phyloP scores from a whole-genome alignment of 2,329 filamentous ascomycete genomes.

The Epichloe aotearoae region DNA sequence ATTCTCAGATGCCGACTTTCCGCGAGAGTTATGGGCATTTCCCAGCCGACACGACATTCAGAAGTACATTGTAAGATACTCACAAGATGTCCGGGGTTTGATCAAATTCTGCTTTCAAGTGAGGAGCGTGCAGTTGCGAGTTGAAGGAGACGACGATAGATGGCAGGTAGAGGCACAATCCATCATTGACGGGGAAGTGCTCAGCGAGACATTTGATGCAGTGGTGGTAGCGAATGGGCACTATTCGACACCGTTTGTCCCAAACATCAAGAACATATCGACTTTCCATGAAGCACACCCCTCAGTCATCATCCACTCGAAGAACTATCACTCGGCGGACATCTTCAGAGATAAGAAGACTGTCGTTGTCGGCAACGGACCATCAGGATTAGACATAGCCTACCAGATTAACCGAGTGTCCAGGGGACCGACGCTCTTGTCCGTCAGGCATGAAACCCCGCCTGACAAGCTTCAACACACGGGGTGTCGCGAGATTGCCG shows the following conservation, averaged over 20 bases:
- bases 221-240: constrained; percentile 66
- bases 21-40: constrained; percentile 53
- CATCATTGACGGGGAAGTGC: constrained; percentile 27
- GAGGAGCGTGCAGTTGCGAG: constrained; percentile 33
- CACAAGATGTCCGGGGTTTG: constrained; percentile 50
- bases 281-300: constrained; percentile 48
- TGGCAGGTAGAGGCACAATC: constrained; percentile 51
- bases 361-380: constrained; percentile 70
- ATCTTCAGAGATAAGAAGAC: constrained; percentile 58
- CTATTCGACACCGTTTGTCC: constrained; percentile 56
- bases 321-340: constrained; percentile 58
- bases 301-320: constrained; percentile 57
- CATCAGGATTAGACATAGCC: constrained; percentile 75
- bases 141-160: constrained; percentile 21
- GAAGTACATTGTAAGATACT: constrained; percentile 61
- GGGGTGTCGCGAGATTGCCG: constrained; percentile 37
- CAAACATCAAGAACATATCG: constrained; percentile 44
- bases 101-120: constrained; percentile 63
- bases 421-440: constrained; percentile 49
- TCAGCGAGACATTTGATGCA: constrained; percentile 51
- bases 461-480: constrained; percentile 30
- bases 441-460: constrained; percentile 38
- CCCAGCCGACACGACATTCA: constrained; percentile 59
- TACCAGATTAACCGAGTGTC: constrained; percentile 56
- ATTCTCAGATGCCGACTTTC: constrained; percentile 59